Conservation (phyloP, 1,284 basidiomycete genomes). For the Cutaneotrichosporon dermatis region DNA sequence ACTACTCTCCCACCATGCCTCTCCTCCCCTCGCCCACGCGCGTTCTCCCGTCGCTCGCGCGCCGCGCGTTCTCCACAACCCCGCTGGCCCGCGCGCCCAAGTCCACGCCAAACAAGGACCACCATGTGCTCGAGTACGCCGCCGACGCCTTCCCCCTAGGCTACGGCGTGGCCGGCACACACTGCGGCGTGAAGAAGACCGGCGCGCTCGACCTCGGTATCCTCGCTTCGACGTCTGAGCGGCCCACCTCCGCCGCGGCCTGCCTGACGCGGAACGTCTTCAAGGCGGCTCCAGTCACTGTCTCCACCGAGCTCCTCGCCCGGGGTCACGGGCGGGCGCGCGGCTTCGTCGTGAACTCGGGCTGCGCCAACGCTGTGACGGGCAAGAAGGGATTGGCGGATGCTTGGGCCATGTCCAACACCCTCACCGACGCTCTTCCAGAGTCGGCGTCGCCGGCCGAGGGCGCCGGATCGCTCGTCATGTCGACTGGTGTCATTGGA, state of each 20-base stretch:
- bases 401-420: conserved; percentile 78
- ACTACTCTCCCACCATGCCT: not conserved
- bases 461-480: conserved; percentile 66
- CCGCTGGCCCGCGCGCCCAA: conserved; percentile 19
- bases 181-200: conserved; percentile 79
- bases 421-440: conserved; percentile 57
- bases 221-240: conserved; percentile 64
- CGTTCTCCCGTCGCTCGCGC: conserved; percentile 12
- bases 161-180: conserved; percentile 65
- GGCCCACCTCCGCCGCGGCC: conserved; percentile 63
- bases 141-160: conserved; percentile 53
- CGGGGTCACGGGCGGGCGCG: conserved; percentile 64
- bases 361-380: conserved; percentile 92
- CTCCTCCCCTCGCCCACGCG: conserved; percentile 3
- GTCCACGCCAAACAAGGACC: conserved; percentile 40
- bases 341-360: conserved; percentile 86
- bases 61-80: conserved; percentile 23
- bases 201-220: conserved; percentile 73
- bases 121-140: conserved; percentile 42
- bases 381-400: conserved; percentile 81
- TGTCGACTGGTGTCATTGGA: conserved; percentile 97
- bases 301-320: conserved; percentile 70
- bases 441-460: conserved; percentile 27
- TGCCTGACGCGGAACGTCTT: conserved; percentile 95
- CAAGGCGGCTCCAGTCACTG: conserved; percentile 89